A percentile compares a stretch with the other conserved stretches of the same genome.
These are phyloP conservation scores for Acacia pycnantha DNA, from an alignment of 331 rosid genomes.

Conservation along the genomic window DNA sequence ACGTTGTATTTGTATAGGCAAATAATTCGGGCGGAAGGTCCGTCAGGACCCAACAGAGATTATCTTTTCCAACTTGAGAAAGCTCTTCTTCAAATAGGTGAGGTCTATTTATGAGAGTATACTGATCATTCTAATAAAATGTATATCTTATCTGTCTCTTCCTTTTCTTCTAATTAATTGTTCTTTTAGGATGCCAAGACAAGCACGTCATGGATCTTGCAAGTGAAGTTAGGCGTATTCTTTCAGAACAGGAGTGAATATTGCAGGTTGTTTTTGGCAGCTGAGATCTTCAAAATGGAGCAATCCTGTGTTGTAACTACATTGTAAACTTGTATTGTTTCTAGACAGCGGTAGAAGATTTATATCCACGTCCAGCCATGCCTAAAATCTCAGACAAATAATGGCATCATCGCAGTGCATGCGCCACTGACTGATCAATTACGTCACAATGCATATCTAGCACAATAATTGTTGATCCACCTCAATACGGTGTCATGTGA, in stretches of 20 bases:
- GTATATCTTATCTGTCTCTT: background rate
- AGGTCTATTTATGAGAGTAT: conserved; percentile 14
- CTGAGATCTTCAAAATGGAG: background rate
- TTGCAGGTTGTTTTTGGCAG: conserved; percentile 16
- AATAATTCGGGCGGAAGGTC: conserved; percentile 72
- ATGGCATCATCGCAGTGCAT: background rate
- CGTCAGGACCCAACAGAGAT: conserved; percentile 91
- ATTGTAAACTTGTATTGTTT: conserved; percentile 26
- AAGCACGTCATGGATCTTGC: conserved; percentile 77
- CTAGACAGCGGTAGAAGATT: background rate
- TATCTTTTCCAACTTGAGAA: conserved; percentile 82
- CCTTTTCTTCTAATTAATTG: background rate
- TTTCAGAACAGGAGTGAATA: conserved; percentile 47
- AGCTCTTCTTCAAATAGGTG: conserved; percentile 72
- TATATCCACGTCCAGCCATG: background rate
- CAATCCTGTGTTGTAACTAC: background rate
- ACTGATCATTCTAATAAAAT: conserved; percentile 1
- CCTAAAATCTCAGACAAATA: background rate
- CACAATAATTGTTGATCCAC: background rate
- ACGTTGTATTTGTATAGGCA: conserved; percentile 53
- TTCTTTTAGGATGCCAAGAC: conserved; percentile 62
- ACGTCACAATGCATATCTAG: background rate
- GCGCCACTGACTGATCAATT: background rate
- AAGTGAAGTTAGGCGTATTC: conserved; percentile 71
- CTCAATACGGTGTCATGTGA: no score